A percentile compares a stretch with the other conserved stretches of the same genome.
These are phyloP conservation scores for Mucor circinelloides DNA, from an alignment of 371 early-diverging fungal species.

Conservation along the genomic window DNA sequence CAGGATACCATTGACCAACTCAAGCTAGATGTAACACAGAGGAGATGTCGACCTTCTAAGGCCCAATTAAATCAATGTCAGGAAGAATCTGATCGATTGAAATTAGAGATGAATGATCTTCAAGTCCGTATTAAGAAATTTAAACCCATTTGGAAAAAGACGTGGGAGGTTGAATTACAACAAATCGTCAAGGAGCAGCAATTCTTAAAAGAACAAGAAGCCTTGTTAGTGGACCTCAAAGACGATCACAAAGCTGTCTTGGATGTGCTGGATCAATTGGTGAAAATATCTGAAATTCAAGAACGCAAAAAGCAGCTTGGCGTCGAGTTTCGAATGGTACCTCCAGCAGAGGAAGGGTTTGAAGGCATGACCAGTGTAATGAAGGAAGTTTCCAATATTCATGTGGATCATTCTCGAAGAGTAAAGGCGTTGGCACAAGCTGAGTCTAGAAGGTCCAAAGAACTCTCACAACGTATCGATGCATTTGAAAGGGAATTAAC, in stretches of 20 bases:
- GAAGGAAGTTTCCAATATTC: slow-evolving; percentile 68
- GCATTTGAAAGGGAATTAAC: slow-evolving; percentile 75
- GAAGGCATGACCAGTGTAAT: slow-evolving; percentile 65
- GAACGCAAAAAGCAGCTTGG: slow-evolving; percentile 29
- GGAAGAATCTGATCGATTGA: slow-evolving; percentile 50
- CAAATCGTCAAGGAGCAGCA: slow-evolving; percentile 79
- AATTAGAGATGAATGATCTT: slow-evolving; percentile 48
- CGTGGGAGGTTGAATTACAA: slow-evolving; percentile 82
- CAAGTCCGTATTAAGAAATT: slow-evolving; percentile 52
- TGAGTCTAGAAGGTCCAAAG: slow-evolving; percentile 64
- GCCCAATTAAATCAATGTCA: slow-evolving; percentile 54
- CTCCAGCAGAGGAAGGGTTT: slow-evolving; percentile 17
- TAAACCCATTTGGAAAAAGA: slow-evolving; percentile 76
- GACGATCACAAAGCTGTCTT: slow-evolving; percentile 64
- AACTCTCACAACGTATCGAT: slow-evolving; percentile 64
- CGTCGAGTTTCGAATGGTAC: not conserved
- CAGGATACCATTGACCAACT: slow-evolving; percentile 76
- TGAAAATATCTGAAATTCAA: slow-evolving; percentile 64
- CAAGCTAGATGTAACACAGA: slow-evolving; percentile 75
- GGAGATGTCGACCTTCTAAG: slow-evolving; percentile 67
- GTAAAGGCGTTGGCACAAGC: slow-evolving; percentile 71
- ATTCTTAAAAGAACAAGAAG: slow-evolving; percentile 76
- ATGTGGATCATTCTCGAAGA: slow-evolving; percentile 67
- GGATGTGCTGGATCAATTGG: slow-evolving; percentile 61
- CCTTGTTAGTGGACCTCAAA: slow-evolving; percentile 60